phyloP scores from a whole-genome alignment of 305 asterid genomes.

The Solanum hybrid region DNA sequence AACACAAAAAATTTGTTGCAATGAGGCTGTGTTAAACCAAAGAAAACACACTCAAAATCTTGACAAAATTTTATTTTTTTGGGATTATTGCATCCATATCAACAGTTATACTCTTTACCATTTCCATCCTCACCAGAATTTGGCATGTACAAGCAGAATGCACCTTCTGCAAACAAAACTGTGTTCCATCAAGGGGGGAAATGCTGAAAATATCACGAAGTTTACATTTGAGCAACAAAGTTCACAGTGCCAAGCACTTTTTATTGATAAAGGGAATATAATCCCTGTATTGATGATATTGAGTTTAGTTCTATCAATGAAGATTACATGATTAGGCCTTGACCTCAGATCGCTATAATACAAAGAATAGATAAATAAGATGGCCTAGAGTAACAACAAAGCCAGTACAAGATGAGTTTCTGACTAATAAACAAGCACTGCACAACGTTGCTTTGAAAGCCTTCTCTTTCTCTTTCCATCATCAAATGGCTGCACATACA shows the following conservation, averaged over 20 bases:
- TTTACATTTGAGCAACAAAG: not conserved
- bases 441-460: slow-evolving; percentile 40
- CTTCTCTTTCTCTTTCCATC: slow-evolving; percentile 33
- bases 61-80: not conserved
- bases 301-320: not conserved
- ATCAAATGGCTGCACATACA: slow-evolving; percentile 36
- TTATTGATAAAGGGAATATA: not conserved
- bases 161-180: not conserved
- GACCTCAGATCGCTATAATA: not conserved
- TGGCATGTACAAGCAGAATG: not conserved
- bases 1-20: too few species aligned
- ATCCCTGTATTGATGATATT: not conserved
- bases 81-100: not conserved
- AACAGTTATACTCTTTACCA: not conserved
- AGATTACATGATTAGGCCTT: not conserved
- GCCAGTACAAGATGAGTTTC: not conserved
- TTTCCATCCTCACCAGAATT: not conserved
- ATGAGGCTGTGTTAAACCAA: not conserved
- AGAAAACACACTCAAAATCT: not conserved
- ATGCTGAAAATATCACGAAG: not conserved
- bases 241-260: not conserved
- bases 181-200: not conserved
- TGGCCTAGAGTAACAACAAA: not conserved
- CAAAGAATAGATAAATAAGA: not conserved
- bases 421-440: slow-evolving; percentile 25